Evolutionary conservation across 2,329 filamentous ascomycete species (phyloP).

Genomic region (Epichloe typhina): DNA sequence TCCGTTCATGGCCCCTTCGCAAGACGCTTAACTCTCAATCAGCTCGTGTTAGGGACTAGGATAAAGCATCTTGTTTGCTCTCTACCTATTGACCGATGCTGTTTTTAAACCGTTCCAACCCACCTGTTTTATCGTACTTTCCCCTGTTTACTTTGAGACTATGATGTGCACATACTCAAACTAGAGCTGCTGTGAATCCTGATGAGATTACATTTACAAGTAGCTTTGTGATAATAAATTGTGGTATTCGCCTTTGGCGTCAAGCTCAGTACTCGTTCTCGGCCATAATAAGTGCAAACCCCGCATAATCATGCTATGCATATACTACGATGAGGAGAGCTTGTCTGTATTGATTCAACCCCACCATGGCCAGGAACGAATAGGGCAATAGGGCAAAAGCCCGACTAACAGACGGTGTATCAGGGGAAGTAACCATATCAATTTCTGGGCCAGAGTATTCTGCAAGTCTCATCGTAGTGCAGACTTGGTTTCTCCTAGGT

Average conservation of each 20-base stretch:
- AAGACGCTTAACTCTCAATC: conserved; percentile 22
- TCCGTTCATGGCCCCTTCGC: conserved; percentile 37
- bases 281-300: no score
- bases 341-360: no score
- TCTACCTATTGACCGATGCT: not conserved
- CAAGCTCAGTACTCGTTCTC: no score
- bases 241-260: not conserved
- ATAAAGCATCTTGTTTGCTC: not conserved
- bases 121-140: not conserved
- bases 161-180: not conserved
- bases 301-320: no score
- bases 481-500: not conserved
- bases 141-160: not conserved
- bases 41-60: not conserved
- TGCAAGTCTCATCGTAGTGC: no score
- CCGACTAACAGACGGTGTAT: no score
- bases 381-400: no score
- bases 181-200: no score
- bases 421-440: no score
- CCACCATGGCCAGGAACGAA: no score
- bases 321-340: no score
- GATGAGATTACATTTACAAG: not conserved
- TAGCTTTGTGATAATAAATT: not conserved
- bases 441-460: no score
- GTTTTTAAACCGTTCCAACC: not conserved